Conservation (phyloP, 2,329 filamentous ascomycete species). For the Neophaeococcomyces mojaviensis region DNA sequence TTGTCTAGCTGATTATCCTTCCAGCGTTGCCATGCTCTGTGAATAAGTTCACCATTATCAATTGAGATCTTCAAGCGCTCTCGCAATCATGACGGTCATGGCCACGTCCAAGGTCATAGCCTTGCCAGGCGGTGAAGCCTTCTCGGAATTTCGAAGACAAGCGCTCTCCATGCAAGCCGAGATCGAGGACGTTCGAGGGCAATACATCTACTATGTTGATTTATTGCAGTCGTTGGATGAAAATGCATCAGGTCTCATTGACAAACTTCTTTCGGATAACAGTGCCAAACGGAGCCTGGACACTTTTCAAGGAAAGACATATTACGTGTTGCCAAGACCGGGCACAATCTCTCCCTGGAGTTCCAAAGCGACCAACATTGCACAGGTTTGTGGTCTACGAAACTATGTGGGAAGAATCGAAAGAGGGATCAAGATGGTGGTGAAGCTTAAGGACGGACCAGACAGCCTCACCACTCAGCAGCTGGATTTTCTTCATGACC, state of each 20-base stretch:
- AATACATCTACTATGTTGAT: slow-evolving; percentile 58
- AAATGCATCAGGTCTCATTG: slow-evolving; percentile 44
- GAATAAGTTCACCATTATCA: background rate
- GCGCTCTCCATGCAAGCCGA: slow-evolving; percentile 37
- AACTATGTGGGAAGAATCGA: slow-evolving; percentile 71
- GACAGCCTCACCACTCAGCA: slow-evolving; percentile 50
- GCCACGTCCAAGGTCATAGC: slow-evolving; percentile 12
- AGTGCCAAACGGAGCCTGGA: slow-evolving; percentile 35
- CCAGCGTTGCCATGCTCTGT: background rate
- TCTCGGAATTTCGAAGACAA: slow-evolving; percentile 38
- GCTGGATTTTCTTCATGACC: slow-evolving; percentile 68
- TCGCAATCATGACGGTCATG: slow-evolving; percentile 7
- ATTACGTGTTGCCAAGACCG: slow-evolving; percentile 72
- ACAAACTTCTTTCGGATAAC: slow-evolving; percentile 56
- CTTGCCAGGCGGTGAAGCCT: slow-evolving; percentile 27
- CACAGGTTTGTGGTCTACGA: slow-evolving; percentile 79
- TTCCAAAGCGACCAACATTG: slow-evolving; percentile 89
- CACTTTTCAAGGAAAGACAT: slow-evolving; percentile 42
- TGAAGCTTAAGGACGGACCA: slow-evolving; percentile 52
- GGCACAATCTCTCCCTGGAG: slow-evolving; percentile 91
- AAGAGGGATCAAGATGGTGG: slow-evolving; percentile 68
- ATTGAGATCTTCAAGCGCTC: background rate
- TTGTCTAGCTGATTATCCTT: too few relatives aligned
- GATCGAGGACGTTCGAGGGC: slow-evolving; percentile 37
- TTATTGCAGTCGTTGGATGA: slow-evolving; percentile 43